phyloP scores from a whole-genome alignment of 2,329 filamentous ascomycete genomes.

The Dothistroma pini region DNA sequence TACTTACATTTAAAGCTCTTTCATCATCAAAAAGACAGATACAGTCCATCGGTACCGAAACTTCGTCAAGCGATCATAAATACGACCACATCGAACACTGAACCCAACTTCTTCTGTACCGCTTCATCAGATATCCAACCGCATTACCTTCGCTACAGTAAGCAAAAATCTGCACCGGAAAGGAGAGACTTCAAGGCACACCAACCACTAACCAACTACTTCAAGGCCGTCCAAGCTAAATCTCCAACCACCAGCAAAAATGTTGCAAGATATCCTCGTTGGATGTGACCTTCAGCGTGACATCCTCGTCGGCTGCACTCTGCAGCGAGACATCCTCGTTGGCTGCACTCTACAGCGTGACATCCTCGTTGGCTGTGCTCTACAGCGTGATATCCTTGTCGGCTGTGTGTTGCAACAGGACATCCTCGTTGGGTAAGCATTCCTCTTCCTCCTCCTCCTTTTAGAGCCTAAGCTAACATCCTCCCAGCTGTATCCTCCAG shows the following conservation, averaged over 20 bases:
- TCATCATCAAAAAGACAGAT: not conserved
- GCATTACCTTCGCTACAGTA: not conserved
- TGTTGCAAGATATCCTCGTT: not conserved
- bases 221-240: not conserved
- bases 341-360: not conserved
- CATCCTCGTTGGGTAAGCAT: not conserved
- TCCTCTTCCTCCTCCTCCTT: not conserved
- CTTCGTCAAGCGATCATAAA: not conserved
- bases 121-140: not conserved
- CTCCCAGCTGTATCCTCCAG: not conserved
- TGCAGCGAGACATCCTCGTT: not conserved
- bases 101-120: not conserved
- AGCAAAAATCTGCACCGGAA: not conserved
- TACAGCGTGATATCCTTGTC: not conserved
- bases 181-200: not conserved
- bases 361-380: not conserved
- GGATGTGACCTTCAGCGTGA: not conserved
- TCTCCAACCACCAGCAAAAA: not conserved
- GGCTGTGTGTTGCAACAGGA: not conserved
- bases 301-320: not conserved
- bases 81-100: not conserved
- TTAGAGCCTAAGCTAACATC: not conserved
- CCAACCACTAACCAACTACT: not conserved
- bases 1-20: not conserved
- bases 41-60: not conserved